Evolutionary conservation across 495 filamentous ascomycete species (phyloP), one percentile per base, ranked within the genome.

Genomic region (Trichoderma reesei): DNA sequence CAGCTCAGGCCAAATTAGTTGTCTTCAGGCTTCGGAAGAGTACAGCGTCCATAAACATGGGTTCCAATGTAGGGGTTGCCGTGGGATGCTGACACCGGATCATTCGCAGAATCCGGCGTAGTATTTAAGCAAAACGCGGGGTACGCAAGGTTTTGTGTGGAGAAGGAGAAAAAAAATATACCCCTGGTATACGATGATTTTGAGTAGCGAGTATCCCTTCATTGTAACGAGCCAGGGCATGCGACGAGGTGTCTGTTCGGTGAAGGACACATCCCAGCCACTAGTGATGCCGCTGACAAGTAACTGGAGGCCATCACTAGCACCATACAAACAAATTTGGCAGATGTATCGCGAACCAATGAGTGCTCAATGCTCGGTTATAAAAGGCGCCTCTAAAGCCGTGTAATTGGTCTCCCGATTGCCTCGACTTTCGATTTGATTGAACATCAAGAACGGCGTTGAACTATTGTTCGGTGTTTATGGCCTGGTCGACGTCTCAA

Each of bases 41-140:
- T 26, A 26, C 26, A 26, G 26, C 26, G 26, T 26, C 26, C 26
- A 26, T 26, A 26, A 26, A 26, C 26, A 26, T 26, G 26, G 26
- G 26, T 26, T 26, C 26, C 0, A 26, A 26, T 26, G 26, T 26
- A 26, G 1, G 26, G 26, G 26, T 26, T 26, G 26, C 26, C 26
- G 26, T 26, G 26, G 26, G 26, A 26, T 26, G 26, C 26, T 33
- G 14, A 34, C 20, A 31, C 5, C 8, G 9, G 11, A 7, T 26
- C 26, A 8, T 56, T 10, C 34, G 26, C 11, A 56, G 14, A 34
- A 56, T 56, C 51, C 34, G 31, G 31, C 9, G 51, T 56, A 56
- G 51, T 34, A 56, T 56, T 56, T 56, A 56, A 56, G 34, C 14
- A 11, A 3, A 56, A 56, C 26, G 51, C 51, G 51, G 51, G 51